Percentiles rank a stretch among this genome's conserved stretches.
These are phyloP conservation scores for Geranomyces michiganensis DNA, from an alignment of 192 early-diverging fungal genomes.

Conservation along the genomic window DNA sequence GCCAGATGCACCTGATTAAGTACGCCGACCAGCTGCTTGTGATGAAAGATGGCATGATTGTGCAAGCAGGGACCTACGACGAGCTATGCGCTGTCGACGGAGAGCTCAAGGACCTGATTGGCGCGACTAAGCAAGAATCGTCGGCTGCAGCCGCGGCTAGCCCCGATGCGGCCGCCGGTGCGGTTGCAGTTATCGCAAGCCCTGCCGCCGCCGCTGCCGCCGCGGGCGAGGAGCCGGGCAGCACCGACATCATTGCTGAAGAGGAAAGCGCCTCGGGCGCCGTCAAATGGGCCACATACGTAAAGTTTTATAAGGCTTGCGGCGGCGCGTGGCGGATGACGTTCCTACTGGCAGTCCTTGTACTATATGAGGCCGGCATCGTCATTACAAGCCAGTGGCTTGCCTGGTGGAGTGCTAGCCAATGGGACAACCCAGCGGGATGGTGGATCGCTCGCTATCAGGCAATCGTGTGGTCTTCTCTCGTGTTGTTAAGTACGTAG, in stretches of 20 bases:
- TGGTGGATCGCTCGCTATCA: slow-evolving; percentile 33
- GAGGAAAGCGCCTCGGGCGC: slow-evolving; percentile 31
- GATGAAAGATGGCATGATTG: slow-evolving; percentile 66
- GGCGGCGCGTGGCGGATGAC: slow-evolving; percentile 41
- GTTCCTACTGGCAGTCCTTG: not conserved
- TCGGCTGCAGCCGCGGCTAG: not conserved
- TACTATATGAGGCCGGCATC: not conserved
- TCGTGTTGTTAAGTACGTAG: slow-evolving; percentile 23
- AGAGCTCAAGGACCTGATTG: not conserved
- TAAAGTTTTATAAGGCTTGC: slow-evolving; percentile 34
- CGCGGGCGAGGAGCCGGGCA: slow-evolving; percentile 15
- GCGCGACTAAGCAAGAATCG: slow-evolving; percentile 17
- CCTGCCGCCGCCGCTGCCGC: not conserved
- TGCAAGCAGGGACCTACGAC: slow-evolving; percentile 57
- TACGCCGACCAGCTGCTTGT: slow-evolving; percentile 68
- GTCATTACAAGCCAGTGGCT: slow-evolving; percentile 14
- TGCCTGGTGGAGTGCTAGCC: not conserved
- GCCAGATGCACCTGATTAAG: slow-evolving; percentile 69
- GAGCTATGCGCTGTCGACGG: slow-evolving; percentile 49
- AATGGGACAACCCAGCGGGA: not conserved
- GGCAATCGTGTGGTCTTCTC: slow-evolving; percentile 24
- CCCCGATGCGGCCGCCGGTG: not conserved
- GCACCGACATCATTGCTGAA: slow-evolving; percentile 37
- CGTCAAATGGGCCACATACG: slow-evolving; percentile 34
- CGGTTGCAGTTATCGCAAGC: not conserved